Base-by-base conservation (phyloP, 2,329 filamentous ascomycete species). In the Phialemoniopsis sp. region DNA sequence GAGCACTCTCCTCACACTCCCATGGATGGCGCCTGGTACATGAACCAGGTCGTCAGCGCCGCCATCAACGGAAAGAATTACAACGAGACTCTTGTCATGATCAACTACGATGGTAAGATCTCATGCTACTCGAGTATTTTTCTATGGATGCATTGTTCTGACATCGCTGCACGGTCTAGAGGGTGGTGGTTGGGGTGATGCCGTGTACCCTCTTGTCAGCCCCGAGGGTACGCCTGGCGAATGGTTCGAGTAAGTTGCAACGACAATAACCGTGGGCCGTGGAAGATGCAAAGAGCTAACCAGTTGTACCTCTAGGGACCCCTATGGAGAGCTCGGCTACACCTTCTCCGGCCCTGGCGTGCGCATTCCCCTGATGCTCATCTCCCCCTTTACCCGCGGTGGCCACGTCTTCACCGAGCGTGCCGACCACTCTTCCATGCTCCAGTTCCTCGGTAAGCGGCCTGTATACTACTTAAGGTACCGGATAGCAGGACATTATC, bases 311-410 rank as follows among this genome's bases (percentile, higher is more conserved):
- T 26, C 10, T 26, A 26, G 21, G 21, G 59, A 66, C 28, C 62
- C 66, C 1, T 59, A 68, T 29, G 45, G 51, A 15, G 41, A 59
- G 4, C 64, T 67, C 21, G 68, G 68, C 29, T 48, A 55, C 38
- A 60, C 56, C 2, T 60, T 53, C 37, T 47, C 54, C 7, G 56
- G 56, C 3, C 57, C 57, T n/a, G 55, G 54, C 56, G 37, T 73
- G 49, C 70, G 74, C 8, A 58, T 77, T 3, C 73, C 73, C 0
- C 72, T 77, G 43, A 71, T 72, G 46, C 74, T 78, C 52, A 62
- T 78, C 39, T 77, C 73, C 0, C 73, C 73, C 0, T 78, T 70
- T 64, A 78, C 73, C 0, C 68, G 73, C 13, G 69, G 70, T 10
- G 69, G 67, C 8, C 65, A 71, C 16, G 71, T 78, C 3, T 76